These are phyloP conservation scores for Nakazawaea holstii DNA, from an alignment of 805 yeast genomes.

Conservation along the genomic window DNA sequence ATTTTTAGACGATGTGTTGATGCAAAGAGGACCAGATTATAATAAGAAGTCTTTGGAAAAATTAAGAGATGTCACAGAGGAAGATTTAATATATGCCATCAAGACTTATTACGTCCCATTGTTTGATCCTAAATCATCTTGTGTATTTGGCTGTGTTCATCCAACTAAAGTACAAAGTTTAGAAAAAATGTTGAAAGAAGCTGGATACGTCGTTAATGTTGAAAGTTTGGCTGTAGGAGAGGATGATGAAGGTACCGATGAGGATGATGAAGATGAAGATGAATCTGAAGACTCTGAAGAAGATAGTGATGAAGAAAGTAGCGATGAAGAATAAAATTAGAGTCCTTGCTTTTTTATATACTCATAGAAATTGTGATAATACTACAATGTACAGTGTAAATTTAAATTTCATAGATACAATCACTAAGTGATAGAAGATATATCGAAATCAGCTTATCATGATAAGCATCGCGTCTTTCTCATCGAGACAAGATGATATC, in stretches of 20 bases:
- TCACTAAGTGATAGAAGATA: too few species aligned
- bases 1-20: constrained; percentile 60
- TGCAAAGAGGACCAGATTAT: constrained; percentile 67
- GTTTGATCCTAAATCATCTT: constrained; percentile 51
- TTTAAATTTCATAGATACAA: too few species aligned
- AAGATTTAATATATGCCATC: constrained; percentile 45
- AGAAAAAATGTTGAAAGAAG: constrained; percentile 35
- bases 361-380: too few species aligned
- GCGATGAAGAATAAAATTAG: constrained; percentile 16
- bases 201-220: constrained; percentile 57
- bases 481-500: too few species aligned
- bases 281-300: constrained; percentile 19
- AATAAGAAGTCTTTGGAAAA: constrained; percentile 45
- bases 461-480: too few species aligned
- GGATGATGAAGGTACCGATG: constrained; percentile 20
- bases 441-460: too few species aligned
- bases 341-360: too few species aligned
- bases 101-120: constrained; percentile 58
- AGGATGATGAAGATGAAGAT: constrained; percentile 18
- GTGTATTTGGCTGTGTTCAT: constrained; percentile 69
- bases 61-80: constrained; percentile 46
- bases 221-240: constrained; percentile 42
- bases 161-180: constrained; percentile 52
- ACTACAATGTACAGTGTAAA: too few species aligned
- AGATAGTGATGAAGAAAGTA: constrained; percentile 18